A percentile compares a stretch with the other conserved stretches of the same genome.
phyloP scores from a whole-genome alignment of 1,284 basidiomycete species.

The Anthracocystis setariae region DNA sequence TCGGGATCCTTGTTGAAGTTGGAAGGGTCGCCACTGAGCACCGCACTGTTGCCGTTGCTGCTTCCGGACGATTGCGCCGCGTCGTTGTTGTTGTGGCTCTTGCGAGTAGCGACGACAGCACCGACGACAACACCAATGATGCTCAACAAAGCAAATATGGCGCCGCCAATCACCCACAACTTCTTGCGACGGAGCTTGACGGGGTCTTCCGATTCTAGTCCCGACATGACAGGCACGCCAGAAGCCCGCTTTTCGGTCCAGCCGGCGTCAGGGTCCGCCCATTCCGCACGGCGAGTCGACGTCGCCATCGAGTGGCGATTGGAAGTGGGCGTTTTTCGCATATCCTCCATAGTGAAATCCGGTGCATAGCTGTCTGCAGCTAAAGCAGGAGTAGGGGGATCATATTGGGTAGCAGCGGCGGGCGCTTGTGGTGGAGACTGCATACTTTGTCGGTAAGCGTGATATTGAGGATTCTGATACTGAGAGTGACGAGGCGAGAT shows the following conservation, averaged over 20 bases:
- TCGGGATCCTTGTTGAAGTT: slow-evolving; percentile 32
- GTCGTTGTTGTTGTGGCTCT: slow-evolving; percentile 5
- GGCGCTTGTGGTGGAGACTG: slow-evolving; percentile 6
- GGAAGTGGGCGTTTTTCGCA: slow-evolving; percentile 27
- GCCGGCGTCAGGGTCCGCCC: slow-evolving; percentile 38
- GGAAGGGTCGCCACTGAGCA: slow-evolving; percentile 33
- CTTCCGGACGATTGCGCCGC: slow-evolving; percentile 9
- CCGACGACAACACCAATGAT: slow-evolving; percentile 32
- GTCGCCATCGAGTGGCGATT: slow-evolving; percentile 19
- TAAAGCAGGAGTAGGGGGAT: slow-evolving; percentile 32
- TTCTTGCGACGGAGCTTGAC: slow-evolving; percentile 16
- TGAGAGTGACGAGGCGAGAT: slow-evolving; percentile 12
- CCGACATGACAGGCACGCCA: slow-evolving; percentile 11
- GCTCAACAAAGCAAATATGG: slow-evolving; percentile 20
- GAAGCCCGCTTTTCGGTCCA: slow-evolving; percentile 36
- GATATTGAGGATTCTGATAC: slow-evolving; percentile 19
- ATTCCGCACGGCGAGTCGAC: slow-evolving; percentile 12
- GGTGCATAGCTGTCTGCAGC: slow-evolving; percentile 39
- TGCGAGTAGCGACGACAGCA: slow-evolving; percentile 31
- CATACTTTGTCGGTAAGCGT: slow-evolving; percentile 22
- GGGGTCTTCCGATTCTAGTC: not conserved
- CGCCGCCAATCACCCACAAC: slow-evolving; percentile 26
- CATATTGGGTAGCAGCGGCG: slow-evolving; percentile 8
- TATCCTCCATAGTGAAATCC: slow-evolving; percentile 41
- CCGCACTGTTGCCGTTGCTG: slow-evolving; percentile 10